Conservation (phyloP, 768 basidiomycete genomes). For the Serendipita sp. region DNA sequence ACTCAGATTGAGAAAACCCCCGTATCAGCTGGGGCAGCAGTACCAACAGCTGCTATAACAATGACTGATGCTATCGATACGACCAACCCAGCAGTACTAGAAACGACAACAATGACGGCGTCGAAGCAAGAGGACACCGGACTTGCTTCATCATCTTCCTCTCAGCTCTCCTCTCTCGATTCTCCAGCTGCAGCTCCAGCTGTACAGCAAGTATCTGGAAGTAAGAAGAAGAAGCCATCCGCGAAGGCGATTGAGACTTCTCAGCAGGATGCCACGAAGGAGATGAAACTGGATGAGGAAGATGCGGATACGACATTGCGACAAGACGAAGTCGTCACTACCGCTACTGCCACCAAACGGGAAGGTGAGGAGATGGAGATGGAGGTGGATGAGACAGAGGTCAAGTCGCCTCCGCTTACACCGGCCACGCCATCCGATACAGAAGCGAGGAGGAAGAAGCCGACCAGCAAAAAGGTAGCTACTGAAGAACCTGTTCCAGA, state of each 20-base stretch:
- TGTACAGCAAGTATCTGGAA: not conserved
- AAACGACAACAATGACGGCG: no score
- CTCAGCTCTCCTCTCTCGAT: constrained; percentile 3
- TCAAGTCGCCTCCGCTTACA: not conserved
- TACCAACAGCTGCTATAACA: not conserved
- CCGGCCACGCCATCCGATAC: not conserved
- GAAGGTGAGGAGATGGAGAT: not conserved
- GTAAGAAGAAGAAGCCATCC: not conserved
- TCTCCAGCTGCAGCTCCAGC: not conserved
- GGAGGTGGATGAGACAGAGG: not conserved
- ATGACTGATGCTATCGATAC: no score
- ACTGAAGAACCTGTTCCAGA: not conserved
- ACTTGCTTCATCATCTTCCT: constrained; percentile 1
- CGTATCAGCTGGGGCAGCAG: not conserved
- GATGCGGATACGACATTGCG: no score
- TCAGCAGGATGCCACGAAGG: no score
- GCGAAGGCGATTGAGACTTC: no score
- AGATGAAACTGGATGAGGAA: no score
- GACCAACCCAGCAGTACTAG: no score
- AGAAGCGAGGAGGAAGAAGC: not conserved
- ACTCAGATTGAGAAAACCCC: not conserved
- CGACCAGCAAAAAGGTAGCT: not conserved
- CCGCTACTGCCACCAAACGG: not conserved
- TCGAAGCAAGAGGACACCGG: not conserved
- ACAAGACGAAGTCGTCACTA: not conserved